Percentiles rank a stretch among this genome's conserved stretches.
Evolutionary conservation across 2,329 filamentous ascomycete species (phyloP).

Genomic region (Botrytis porri): DNA sequence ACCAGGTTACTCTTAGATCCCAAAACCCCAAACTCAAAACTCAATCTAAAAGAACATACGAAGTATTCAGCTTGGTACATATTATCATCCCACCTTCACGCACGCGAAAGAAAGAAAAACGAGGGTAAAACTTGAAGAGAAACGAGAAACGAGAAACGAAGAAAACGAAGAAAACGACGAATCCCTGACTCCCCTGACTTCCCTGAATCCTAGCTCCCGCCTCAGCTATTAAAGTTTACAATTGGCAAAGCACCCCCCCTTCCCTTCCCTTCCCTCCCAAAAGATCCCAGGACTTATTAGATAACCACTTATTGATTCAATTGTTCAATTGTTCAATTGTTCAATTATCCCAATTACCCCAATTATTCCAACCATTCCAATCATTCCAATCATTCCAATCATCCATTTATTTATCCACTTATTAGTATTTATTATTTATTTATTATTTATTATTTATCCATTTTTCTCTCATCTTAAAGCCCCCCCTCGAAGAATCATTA

Average conservation of each 20-base stretch:
- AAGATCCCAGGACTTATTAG: not conserved
- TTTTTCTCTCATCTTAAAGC: too few species aligned
- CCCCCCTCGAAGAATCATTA: not conserved
- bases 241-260: not conserved
- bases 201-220: not conserved
- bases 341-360: not conserved
- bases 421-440: not conserved
- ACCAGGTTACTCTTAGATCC: not conserved
- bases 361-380: too few species aligned
- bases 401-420: not conserved
- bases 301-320: too few species aligned
- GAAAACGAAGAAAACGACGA: not conserved
- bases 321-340: too few species aligned
- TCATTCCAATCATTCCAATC: not conserved
- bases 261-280: too few species aligned
- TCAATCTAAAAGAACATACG: not conserved
- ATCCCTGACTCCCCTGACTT: not conserved
- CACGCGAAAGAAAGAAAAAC: not conserved
- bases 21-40: not conserved
- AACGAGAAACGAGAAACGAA: not conserved
- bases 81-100: constrained; percentile 5
- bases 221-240: not conserved
- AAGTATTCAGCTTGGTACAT: not conserved
- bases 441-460: not conserved
- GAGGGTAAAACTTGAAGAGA: not conserved